phyloP scores from a whole-genome alignment of 2,329 filamentous ascomycete genomes.

The Neonectria sp. region DNA sequence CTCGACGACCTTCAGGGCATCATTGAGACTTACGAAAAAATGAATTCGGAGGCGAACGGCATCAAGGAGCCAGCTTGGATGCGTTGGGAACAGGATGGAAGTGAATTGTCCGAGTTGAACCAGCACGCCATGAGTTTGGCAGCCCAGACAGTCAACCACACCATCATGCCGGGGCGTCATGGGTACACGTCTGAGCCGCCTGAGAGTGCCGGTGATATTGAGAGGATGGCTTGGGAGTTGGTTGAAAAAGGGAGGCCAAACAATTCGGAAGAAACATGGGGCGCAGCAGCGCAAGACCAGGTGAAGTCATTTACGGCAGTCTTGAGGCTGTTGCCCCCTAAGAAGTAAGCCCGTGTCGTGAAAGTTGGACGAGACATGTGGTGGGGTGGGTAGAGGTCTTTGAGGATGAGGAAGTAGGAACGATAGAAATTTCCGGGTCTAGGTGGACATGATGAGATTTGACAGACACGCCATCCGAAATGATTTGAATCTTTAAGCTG shows the following conservation, averaged over 20 bases:
- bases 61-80: conserved; percentile 48
- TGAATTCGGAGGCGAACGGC: conserved; percentile 34
- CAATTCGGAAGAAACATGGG: conserved; percentile 50
- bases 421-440: neutral
- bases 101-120: conserved; percentile 49
- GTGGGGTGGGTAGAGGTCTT: neutral
- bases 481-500: neutral
- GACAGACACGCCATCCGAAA: neutral
- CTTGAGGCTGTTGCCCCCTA: conserved; percentile 39
- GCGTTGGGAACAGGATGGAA: conserved; percentile 53
- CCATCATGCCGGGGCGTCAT: conserved; percentile 46
- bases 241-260: conserved; percentile 46
- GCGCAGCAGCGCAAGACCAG: conserved; percentile 47
- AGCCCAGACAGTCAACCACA: conserved; percentile 43
- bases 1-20: conserved; percentile 41
- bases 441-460: neutral
- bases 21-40: conserved; percentile 42
- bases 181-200: conserved; percentile 16
- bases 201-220: conserved; percentile 44
- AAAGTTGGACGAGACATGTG: neutral
- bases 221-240: conserved; percentile 53
- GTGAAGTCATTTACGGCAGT: conserved; percentile 46
- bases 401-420: neutral
- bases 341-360: conserved; percentile 16
- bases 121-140: conserved; percentile 43